Conservation (phyloP, 1,284 basidiomycete genomes). For the Trichosporon sp. region DNA sequence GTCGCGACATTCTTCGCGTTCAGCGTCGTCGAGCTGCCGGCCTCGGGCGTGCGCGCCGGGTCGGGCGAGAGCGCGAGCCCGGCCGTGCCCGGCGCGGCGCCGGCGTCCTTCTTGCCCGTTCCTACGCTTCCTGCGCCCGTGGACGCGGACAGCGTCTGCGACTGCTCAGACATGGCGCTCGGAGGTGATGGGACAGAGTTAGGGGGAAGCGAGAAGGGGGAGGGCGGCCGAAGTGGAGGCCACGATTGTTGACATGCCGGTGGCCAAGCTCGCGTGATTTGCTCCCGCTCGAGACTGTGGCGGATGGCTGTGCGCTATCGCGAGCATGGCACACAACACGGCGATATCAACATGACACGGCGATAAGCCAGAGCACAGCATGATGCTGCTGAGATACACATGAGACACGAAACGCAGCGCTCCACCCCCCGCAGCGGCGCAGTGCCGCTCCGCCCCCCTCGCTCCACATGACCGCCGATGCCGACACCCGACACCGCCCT, state of each 20-base stretch:
- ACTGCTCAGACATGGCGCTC: background rate
- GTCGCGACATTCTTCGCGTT: constrained; percentile 39
- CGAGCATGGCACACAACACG: too few relatives aligned
- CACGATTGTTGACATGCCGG: background rate
- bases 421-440: too few relatives aligned
- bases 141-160: background rate
- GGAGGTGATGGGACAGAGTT: background rate
- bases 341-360: too few relatives aligned
- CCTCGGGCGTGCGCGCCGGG: background rate
- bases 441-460: too few relatives aligned
- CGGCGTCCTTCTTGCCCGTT: background rate
- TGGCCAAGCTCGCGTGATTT: background rate
- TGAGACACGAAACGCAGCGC: too few relatives aligned
- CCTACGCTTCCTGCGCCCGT: background rate
- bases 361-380: too few relatives aligned
- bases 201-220: background rate
- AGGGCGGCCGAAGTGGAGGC: background rate
- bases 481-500: too few relatives aligned
- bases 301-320: background rate
- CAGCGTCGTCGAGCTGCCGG: constrained; percentile 8
- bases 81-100: background rate
- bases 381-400: too few relatives aligned
- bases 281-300: too few relatives aligned
- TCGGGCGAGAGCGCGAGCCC: background rate
- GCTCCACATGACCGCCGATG: too few relatives aligned